Base-by-base conservation (phyloP, 176 grass and related monocot genomes). In the Oryza glaberrima region DNA sequence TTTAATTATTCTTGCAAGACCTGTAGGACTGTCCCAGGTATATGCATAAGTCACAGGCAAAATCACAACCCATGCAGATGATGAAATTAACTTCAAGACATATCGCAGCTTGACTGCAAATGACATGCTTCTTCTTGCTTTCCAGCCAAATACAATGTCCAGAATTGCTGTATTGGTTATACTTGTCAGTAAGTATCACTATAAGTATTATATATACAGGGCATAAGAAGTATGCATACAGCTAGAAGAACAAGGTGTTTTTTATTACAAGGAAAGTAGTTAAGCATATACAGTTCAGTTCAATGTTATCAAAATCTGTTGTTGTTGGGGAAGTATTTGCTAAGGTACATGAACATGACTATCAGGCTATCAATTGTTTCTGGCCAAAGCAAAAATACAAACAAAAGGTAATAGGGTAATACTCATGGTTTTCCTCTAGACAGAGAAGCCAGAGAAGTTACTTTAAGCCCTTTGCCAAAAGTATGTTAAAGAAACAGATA, bases 41-140 rank as follows among this genome's bases (percentile, higher is more conserved):
- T 92, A 98, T 16, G 96, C 93, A 86, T 98, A 98, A 82, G 96
- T 95, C 69, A 99, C 93, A 77, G 96, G 94, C 86, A 99, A 89
- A 82, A 96, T 83, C 81, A 99, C 88, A 78, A 96, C 96, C 93
- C 96, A 99, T 65, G 90, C 93, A 88, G 91, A 88, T 79, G 93
- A 78, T 76, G 91, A 89, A 69, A 96, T 75, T 70, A 96, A 78
- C 86, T 99, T 99, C 84, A 99, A 82, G 77, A 99, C 87, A 89
- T 91, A 99, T 87, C 96, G 90, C 85, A 99, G 75, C 79, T 96
- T 96, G 68, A 94, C 94, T 56, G 90, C 83, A 85, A 94, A 88
- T 4, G 93, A 91, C 96, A 99, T 99, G 83, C 79, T 99, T 93
- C 69, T 96, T 80, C 96, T 96, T 78, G 96, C 96, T 85, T 99